A percentile compares a stretch with the other conserved stretches of the same genome.
Conservation (phyloP, 768 basidiomycete species). For the Boletus sp. region DNA sequence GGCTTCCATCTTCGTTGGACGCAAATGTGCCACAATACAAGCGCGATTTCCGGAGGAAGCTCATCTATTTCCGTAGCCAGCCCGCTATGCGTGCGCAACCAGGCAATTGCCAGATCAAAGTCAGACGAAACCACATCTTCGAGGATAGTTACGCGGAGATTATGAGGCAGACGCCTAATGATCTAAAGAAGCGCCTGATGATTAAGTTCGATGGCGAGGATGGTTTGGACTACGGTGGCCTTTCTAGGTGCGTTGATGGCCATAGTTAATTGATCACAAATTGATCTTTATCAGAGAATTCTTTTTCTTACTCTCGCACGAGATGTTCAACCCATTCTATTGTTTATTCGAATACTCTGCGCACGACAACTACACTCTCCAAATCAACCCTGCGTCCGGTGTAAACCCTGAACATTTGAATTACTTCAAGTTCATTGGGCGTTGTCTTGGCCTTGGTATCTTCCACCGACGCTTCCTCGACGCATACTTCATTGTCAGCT, state of each 20-base stretch:
- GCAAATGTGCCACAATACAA: slow-evolving; percentile 99
- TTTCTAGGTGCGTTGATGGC: slow-evolving; percentile 70
- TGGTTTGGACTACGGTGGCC: slow-evolving; percentile 96
- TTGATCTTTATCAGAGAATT: slow-evolving; percentile 71
- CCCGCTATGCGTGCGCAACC: slow-evolving; percentile 98
- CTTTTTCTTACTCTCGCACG: slow-evolving; percentile 99
- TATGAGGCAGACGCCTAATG: slow-evolving; percentile 98
- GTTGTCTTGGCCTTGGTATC: slow-evolving; percentile 92
- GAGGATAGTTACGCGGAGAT: slow-evolving; percentile 99
- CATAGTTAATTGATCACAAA: not conserved
- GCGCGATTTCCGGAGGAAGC: slow-evolving; percentile 98
- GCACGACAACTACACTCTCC: slow-evolving; percentile 99
- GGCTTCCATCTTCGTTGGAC: slow-evolving; percentile 91
- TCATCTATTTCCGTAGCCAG: slow-evolving; percentile 99
- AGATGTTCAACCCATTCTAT: slow-evolving; percentile 99
- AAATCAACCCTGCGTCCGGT: slow-evolving; percentile 97
- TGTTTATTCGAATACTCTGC: slow-evolving; percentile 99
- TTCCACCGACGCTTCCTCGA: slow-evolving; percentile 99
- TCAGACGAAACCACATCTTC: slow-evolving; percentile 96
- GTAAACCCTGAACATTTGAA: slow-evolving; percentile 99
- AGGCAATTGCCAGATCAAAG: slow-evolving; percentile 99
- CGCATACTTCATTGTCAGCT: slow-evolving; percentile 98
- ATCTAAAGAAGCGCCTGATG: slow-evolving; percentile 98
- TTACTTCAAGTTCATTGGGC: slow-evolving; percentile 99
- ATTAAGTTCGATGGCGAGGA: slow-evolving; percentile 99